Evolutionary conservation across 208 protist species (phyloP).

Genomic region (Herpetomonas tarakana): DNA sequence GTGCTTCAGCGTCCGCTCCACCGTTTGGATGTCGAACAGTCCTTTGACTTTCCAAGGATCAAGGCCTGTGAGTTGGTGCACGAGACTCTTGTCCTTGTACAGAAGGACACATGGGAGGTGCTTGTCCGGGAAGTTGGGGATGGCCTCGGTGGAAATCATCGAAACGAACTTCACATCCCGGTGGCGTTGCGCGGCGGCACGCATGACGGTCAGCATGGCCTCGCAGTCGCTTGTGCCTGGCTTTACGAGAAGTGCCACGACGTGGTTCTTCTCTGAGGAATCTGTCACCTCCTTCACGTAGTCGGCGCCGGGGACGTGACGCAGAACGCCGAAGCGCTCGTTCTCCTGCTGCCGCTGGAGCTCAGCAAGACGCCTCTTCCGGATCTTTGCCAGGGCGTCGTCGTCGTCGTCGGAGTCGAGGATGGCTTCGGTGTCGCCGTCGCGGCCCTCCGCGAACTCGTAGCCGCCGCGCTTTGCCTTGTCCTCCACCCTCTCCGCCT

Average conservation of each 20-base stretch:
- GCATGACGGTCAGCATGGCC: conserved; percentile 68
- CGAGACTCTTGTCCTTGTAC: conserved; percentile 61
- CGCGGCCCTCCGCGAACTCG: conserved; percentile 19
- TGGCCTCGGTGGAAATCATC: conserved; percentile 76
- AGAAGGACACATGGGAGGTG: conserved; percentile 84
- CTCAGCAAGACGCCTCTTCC: conserved; percentile 49
- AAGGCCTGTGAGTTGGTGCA: conserved; percentile 68
- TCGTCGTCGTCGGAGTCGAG: conserved; percentile 69
- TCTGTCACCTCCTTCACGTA: conserved; percentile 88
- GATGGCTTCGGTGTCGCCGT: conserved; percentile 12
- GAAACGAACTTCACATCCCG: conserved; percentile 80
- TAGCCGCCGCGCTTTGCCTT: conserved; percentile 73
- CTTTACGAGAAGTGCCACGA: conserved; percentile 66
- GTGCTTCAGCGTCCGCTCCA: conserved; percentile 42
- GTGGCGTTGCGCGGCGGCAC: conserved; percentile 62
- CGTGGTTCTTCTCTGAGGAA: conserved; percentile 56
- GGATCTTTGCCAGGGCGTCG: conserved; percentile 62
- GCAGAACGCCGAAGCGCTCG: conserved; percentile 72
- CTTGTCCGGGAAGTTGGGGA: conserved; percentile 71
- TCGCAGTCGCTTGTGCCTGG: conserved; percentile 75
- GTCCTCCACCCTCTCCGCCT: conserved; percentile 56
- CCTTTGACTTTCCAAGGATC: conserved; percentile 45
- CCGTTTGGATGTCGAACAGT: conserved; percentile 37
- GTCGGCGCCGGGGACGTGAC: conserved; percentile 48
- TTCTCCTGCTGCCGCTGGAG: conserved; percentile 46